A percentile compares a stretch with the other conserved stretches of the same genome.
Evolutionary conservation across 2,329 filamentous ascomycete genomes (phyloP).

Genomic region (Dryadomyces quercivorus): DNA sequence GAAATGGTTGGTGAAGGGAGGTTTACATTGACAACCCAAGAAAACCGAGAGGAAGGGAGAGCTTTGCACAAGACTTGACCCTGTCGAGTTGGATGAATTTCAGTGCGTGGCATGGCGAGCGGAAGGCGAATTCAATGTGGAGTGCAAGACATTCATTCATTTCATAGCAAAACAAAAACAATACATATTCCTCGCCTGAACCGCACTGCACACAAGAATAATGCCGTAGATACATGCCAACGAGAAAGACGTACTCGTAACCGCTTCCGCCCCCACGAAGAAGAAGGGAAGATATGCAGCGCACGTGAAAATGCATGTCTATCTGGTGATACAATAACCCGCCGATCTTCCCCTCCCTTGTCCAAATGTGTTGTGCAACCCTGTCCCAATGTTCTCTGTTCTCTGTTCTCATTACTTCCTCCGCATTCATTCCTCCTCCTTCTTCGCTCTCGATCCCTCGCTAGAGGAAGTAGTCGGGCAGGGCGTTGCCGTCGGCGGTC

Average conservation of each 20-base stretch:
- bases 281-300: not conserved
- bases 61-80: not conserved
- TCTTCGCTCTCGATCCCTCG: not conserved
- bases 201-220: too few relatives aligned
- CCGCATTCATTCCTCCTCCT: not conserved
- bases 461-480: constrained; percentile 64
- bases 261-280: not conserved
- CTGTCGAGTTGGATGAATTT: not conserved
- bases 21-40: not conserved
- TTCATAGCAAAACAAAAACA: not conserved
- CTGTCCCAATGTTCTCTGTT: too few relatives aligned
- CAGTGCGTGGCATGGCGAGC: not conserved
- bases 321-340: not conserved
- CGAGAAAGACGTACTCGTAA: too few relatives aligned
- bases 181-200: not conserved
- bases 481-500: constrained; percentile 49
- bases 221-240: too few relatives aligned
- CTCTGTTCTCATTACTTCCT: too few relatives aligned
- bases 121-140: not conserved
- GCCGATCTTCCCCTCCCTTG: too few relatives aligned
- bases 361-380: not conserved
- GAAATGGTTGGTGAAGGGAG: not conserved
- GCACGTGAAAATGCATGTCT: not conserved
- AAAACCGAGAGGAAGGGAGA: not conserved
- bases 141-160: not conserved